Evolutionary conservation across 2,329 filamentous ascomycete species (phyloP).

Genomic region (Zasmidium cellare): DNA sequence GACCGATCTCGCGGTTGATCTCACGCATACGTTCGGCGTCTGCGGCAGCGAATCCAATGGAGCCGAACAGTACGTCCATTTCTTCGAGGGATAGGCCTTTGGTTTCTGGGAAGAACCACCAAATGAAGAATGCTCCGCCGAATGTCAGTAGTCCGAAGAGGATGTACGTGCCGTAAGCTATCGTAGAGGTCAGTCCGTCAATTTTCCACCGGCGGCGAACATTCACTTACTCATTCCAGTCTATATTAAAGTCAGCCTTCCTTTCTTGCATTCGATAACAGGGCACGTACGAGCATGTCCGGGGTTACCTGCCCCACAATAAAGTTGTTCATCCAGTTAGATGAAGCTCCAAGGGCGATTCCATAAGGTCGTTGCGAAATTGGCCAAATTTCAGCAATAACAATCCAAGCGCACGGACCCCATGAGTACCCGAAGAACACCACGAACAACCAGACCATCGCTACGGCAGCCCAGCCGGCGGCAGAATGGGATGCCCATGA

Average conservation of each 20-base stretch:
- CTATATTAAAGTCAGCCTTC: too few relatives aligned
- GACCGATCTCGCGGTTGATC: slow-evolving; percentile 69
- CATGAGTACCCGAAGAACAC: slow-evolving; percentile 73
- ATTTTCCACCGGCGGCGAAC: not conserved
- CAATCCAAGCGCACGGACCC: slow-evolving; percentile 69
- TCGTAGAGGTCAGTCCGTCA: not conserved
- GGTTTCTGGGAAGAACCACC: slow-evolving; percentile 52
- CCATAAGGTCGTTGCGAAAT: slow-evolving; percentile 69
- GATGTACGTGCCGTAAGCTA: slow-evolving; percentile 67
- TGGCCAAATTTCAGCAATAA: slow-evolving; percentile 74
- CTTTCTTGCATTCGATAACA: too few relatives aligned
- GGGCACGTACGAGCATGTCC: too few relatives aligned
- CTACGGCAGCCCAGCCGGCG: slow-evolving; percentile 69
- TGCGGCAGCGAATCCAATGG: slow-evolving; percentile 64
- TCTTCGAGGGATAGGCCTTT: slow-evolving; percentile 52
- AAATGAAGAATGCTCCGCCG: slow-evolving; percentile 58
- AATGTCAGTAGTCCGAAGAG: slow-evolving; percentile 67
- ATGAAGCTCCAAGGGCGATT: slow-evolving; percentile 63
- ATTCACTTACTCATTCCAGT: slow-evolving; percentile 38
- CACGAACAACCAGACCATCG: slow-evolving; percentile 74
- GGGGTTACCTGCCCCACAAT: slow-evolving; percentile 55
- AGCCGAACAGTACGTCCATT: slow-evolving; percentile 31
- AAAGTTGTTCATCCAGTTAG: slow-evolving; percentile 44
- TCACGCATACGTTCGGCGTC: slow-evolving; percentile 72
- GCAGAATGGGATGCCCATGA: slow-evolving; percentile 58